Conservation (phyloP, 306 rosid species). For the Vachellia pachyceras region DNA sequence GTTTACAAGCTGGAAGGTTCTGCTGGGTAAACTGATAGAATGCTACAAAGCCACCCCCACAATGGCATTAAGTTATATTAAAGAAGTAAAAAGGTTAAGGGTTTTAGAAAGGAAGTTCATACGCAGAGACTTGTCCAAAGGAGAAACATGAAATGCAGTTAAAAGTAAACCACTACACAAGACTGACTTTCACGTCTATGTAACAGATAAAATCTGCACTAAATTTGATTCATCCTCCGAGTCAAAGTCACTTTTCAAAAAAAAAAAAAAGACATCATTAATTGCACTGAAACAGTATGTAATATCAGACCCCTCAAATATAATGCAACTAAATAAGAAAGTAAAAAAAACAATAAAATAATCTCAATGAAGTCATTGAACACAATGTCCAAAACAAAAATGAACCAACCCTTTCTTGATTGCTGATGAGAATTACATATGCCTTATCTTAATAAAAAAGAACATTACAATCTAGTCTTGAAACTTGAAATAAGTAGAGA, state of each 20-base stretch:
- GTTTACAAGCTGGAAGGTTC: conserved; percentile 94
- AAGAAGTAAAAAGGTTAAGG: conserved; percentile 5
- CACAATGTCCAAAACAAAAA: conserved; percentile 21
- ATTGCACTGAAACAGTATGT: conserved; percentile 30
- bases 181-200: conserved; percentile 25
- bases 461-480: conserved; percentile 18
- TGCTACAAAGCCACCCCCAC: conserved; percentile 59
- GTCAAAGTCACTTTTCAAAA: conserved; percentile 4
- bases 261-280: not conserved
- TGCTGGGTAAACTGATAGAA: conserved; percentile 81
- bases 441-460: conserved; percentile 19
- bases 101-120: conserved; percentile 3
- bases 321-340: not conserved
- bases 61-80: conserved; percentile 35
- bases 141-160: conserved; percentile 28
- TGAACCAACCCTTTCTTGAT: not conserved
- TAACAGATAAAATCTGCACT: conserved; percentile 10
- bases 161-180: conserved; percentile 16
- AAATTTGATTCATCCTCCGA: conserved; percentile 26
- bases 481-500: conserved; percentile 17
- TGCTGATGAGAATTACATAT: not conserved
- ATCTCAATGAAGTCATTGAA: not conserved
- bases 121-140: conserved; percentile 9
- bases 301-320: not conserved
- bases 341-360: conserved; percentile 15